Evolutionary conservation across 768 basidiomycete genomes (phyloP), one percentile per base, ranked within the genome.

Genomic region (Pisolithus tinctorius): DNA sequence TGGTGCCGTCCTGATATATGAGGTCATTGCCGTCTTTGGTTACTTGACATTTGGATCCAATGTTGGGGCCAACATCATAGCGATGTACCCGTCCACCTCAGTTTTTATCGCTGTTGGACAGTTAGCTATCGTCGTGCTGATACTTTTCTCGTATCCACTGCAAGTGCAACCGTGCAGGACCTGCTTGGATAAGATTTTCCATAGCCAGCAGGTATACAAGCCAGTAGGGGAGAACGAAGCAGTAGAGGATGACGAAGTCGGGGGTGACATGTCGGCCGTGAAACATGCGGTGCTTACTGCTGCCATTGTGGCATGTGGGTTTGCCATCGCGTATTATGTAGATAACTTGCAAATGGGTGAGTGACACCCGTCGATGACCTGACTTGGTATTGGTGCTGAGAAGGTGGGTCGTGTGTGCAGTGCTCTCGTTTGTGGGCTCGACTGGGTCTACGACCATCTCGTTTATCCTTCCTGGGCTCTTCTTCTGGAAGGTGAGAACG

Each of bases 381-480:
- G 43, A 16, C 16, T 45, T 6, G 43, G 20, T 23, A 45, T 27
- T 45, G 27, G 27, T 27, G 26, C 49, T 67, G 52, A 69, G 45
- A 44, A 16, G 44, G 27, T 29, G 45, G 54, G 8, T 29, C 20
- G 20, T 51, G 17, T 37, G 45, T n/a, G 3, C 61, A 91, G 95
- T 98, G 13, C 76, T 98, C 31, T 91, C 93, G 4, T 96, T 99
- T 63, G 95, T 99, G 36, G 96, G 96, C 1, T 86, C 93, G 23
- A 97, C 93, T 1, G 96, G 96, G 11, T 95, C 92, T 13, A 96
- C 94, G 25, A 95, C 93, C 17, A 92, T 98, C 52, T 93, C 91
- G 1, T 98, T 97, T 71, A 96, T 98, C 61, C 77, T 96, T 34
- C 94, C 93, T 0, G 93, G 92, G 2, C 70, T 93, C 46, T 88